Evolutionary conservation across 108 stramenopile genomes (phyloP).

Genomic region (Parietichytrium sp.): DNA sequence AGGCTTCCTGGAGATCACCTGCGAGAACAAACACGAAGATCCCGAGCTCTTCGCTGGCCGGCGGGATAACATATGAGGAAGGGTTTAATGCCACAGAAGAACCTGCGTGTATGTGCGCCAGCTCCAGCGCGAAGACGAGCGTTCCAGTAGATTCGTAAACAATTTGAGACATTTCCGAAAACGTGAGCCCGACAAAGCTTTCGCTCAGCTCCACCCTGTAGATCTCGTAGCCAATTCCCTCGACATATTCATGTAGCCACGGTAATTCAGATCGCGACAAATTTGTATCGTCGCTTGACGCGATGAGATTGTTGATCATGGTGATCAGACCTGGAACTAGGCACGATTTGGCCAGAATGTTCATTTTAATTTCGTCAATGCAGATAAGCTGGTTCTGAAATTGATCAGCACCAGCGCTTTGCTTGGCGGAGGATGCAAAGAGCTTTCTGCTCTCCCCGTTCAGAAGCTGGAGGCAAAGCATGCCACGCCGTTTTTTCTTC

Average conservation of each 20-base stretch:
- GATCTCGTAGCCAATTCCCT: conserved; percentile 36
- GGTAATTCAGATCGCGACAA: not conserved
- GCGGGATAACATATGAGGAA: not conserved
- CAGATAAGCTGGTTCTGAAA: conserved; percentile 11
- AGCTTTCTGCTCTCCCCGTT: conserved; percentile 29
- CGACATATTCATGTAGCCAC: conserved; percentile 26
- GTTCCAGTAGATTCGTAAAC: not conserved
- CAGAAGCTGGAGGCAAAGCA: conserved; percentile 34
- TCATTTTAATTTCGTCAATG: conserved; percentile 25
- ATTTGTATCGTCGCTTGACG: conserved; percentile 38
- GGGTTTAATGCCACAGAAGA: conserved; percentile 5
- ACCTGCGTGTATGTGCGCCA: not conserved
- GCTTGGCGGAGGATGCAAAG: conserved; percentile 1
- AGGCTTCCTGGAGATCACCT: not conserved
- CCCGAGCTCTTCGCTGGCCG: not conserved
- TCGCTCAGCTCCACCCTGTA: conserved; percentile 8
- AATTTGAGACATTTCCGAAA: not conserved
- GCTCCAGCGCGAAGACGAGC: conserved; percentile 33
- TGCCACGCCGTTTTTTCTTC: not conserved
- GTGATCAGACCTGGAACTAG: conserved; percentile 24
- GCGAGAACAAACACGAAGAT: conserved; percentile 32
- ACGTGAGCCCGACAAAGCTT: not conserved
- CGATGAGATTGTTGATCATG: conserved; percentile 41
- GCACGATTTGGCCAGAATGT: conserved; percentile 37
- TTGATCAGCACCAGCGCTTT: not conserved